phyloP scores from a whole-genome alignment of 2,329 filamentous ascomycete species.

The Coniochaeta pulveracea region DNA sequence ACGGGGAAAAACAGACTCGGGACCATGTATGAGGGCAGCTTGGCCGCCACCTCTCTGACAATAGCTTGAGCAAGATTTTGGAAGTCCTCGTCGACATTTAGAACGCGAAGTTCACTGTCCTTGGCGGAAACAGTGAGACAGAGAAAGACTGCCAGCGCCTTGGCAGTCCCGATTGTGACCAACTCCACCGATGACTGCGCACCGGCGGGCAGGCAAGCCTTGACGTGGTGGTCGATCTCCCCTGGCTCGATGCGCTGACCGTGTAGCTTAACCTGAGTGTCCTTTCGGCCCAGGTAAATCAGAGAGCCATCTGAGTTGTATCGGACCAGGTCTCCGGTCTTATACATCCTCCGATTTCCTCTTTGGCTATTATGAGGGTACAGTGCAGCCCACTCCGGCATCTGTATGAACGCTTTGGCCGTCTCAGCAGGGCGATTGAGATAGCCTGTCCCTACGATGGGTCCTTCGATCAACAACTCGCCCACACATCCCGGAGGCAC shows the following conservation, averaged over 20 bases:
- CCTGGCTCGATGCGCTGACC: constrained; percentile 52
- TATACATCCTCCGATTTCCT: constrained; percentile 34
- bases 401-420: constrained; percentile 41
- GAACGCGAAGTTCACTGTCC: constrained; percentile 14
- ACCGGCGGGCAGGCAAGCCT: constrained; percentile 26
- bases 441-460: constrained; percentile 50
- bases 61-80: constrained; percentile 5
- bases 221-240: constrained; percentile 36
- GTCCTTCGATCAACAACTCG: constrained; percentile 40
- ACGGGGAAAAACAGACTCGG: constrained; percentile 13
- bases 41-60: constrained; percentile 2
- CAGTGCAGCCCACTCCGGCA: constrained; percentile 32
- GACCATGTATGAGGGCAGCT: constrained; percentile 12
- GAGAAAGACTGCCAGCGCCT: constrained; percentile 10
- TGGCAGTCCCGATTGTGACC: constrained; percentile 25
- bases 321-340: constrained; percentile 44
- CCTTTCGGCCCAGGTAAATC: constrained; percentile 48
- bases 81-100: constrained; percentile 7
- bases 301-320: constrained; percentile 40
- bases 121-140: constrained; percentile 1
- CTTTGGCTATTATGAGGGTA: constrained; percentile 20
- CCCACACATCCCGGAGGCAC: constrained; percentile 33
- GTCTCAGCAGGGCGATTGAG: constrained; percentile 45
- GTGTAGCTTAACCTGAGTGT: constrained; percentile 55
- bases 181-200: constrained; percentile 35